These are phyloP conservation scores for Sporothrix inflata DNA, from an alignment of 2,329 filamentous ascomycete genomes.

Conservation along the genomic window DNA sequence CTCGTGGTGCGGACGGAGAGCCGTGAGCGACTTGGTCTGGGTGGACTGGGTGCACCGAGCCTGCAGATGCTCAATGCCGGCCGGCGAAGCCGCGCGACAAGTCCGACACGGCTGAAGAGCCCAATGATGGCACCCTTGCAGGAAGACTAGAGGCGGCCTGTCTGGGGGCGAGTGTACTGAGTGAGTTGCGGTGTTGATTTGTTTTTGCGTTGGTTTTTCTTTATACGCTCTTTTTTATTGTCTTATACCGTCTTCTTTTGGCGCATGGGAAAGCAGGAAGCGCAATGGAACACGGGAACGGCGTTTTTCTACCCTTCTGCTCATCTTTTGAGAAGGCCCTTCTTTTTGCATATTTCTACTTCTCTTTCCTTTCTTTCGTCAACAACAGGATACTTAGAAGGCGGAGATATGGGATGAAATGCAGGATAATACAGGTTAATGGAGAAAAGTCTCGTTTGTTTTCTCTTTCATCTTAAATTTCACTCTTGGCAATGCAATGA, in stretches of 20 bases:
- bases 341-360: background rate
- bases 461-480: background rate
- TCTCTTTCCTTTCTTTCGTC: background rate
- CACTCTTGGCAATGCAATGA: background rate
- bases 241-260: background rate
- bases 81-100: slow-evolving; percentile 59
- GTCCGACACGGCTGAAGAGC: slow-evolving; percentile 63
- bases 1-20: slow-evolving; percentile 83
- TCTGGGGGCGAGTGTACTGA: background rate
- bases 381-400: slow-evolving; percentile 12
- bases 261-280: slow-evolving; percentile 4
- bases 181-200: background rate
- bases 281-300: background rate
- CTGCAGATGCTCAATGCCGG: slow-evolving; percentile 59
- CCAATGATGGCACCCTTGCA: slow-evolving; percentile 56
- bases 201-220: background rate
- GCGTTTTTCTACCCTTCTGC: background rate
- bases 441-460: background rate
- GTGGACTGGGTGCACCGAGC: slow-evolving; percentile 41
- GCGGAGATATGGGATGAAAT: background rate
- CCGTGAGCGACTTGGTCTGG: slow-evolving; percentile 67
- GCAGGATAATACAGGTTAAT: background rate
- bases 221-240: slow-evolving; percentile 1
- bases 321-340: background rate
- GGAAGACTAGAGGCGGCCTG: slow-evolving; percentile 38